Percentiles rank a stretch among this genome's conserved stretches.
Conservation (phyloP, 208 protist genomes). For the Trypanosoma vivax region DNA sequence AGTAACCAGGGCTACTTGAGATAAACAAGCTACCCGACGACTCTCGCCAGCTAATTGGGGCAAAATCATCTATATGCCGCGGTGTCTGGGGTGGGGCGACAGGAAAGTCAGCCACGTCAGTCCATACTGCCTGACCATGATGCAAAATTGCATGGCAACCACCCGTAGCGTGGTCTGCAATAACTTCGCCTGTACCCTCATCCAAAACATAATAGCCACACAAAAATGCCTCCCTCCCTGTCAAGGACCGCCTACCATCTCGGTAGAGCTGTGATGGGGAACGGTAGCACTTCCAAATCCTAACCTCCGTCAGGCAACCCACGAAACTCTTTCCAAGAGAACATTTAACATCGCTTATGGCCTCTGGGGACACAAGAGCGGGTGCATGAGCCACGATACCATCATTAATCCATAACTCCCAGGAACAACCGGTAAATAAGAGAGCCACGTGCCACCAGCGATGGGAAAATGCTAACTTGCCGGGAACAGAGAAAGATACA, state of each 20-base stretch:
- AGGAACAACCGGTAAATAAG: constrained; percentile 76
- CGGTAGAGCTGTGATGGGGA: constrained; percentile 51
- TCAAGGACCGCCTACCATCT: constrained; percentile 55
- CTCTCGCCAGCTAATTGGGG: constrained; percentile 53
- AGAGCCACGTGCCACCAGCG: constrained; percentile 88
- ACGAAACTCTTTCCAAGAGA: constrained; percentile 70
- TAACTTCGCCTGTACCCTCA: constrained; percentile 65
- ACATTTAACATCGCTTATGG: constrained; percentile 57
- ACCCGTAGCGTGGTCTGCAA: constrained; percentile 58
- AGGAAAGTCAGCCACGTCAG: constrained; percentile 39
- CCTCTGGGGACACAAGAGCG: constrained; percentile 49
- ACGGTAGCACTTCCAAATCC: constrained; percentile 68
- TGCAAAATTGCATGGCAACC: constrained; percentile 53
- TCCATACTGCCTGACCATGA: constrained; percentile 45
- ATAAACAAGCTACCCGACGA: constrained; percentile 53
- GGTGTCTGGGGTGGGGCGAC: constrained; percentile 17
- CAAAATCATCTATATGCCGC: constrained; percentile 58
- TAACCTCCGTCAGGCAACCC: constrained; percentile 73
- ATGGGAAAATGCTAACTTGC: constrained; percentile 36
- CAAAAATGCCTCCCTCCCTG: constrained; percentile 45
- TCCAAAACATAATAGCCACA: constrained; percentile 77
- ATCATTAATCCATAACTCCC: constrained; percentile 79
- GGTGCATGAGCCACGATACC: constrained; percentile 32
- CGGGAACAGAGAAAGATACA: constrained; percentile 47
- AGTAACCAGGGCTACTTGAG: constrained; percentile 36